These are phyloP conservation scores for Kwoniella shandongensis DNA, from an alignment of 768 basidiomycete species.

Conservation along the genomic window DNA sequence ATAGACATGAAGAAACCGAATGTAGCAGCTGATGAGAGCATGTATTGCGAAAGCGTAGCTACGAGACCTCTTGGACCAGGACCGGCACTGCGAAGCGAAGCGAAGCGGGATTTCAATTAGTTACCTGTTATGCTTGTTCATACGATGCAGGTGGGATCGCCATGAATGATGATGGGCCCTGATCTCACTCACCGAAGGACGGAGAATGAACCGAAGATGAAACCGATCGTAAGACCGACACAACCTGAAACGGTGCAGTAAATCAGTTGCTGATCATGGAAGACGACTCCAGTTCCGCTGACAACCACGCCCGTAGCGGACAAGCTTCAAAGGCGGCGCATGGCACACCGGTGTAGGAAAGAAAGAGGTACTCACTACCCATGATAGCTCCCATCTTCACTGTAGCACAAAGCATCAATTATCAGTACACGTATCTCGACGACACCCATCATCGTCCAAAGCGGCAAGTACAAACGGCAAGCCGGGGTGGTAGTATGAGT, in stretches of 20 bases:
- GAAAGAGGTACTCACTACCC: conserved; percentile 42
- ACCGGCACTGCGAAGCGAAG: conserved; percentile 63
- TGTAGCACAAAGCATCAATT: conserved; percentile 5
- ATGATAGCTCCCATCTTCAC: conserved; percentile 54
- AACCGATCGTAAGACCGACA: conserved; percentile 93
- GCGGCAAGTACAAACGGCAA: too few species aligned
- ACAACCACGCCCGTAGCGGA: too few species aligned
- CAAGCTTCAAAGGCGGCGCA: too few species aligned
- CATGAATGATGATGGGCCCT: too few species aligned
- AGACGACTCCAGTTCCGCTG: too few species aligned
- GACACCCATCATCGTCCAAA: too few species aligned
- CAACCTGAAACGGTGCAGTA: conserved; percentile 12
- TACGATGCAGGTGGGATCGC: too few species aligned
- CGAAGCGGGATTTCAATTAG: not conserved
- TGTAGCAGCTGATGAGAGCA: conserved; percentile 95
- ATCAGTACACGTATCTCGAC: too few species aligned
- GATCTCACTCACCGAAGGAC: conserved; percentile 79
- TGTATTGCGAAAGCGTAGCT: conserved; percentile 93
- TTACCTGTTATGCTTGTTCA: not conserved
- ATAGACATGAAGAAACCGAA: conserved; percentile 97
- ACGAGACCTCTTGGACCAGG: conserved; percentile 86
- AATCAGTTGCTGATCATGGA: too few species aligned
- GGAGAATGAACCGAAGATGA: conserved; percentile 92
- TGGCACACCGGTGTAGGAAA: too few species aligned
- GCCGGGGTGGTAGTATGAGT: too few species aligned